phyloP scores from a whole-genome alignment of 2,329 filamentous ascomycete genomes.

The Hortaea sp. region DNA sequence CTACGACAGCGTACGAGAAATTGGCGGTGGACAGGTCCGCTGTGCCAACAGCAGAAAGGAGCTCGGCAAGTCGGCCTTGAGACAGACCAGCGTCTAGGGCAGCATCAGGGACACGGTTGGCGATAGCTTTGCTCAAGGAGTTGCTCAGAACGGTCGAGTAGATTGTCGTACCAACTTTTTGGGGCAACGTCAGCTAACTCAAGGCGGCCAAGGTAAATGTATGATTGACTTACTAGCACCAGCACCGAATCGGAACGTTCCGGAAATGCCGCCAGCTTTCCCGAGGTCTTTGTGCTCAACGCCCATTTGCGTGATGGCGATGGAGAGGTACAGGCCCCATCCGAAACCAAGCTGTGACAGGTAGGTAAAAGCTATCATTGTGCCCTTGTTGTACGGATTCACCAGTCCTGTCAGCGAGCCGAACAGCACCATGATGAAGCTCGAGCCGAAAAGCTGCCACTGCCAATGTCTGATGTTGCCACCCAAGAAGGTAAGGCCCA shows the following conservation, averaged over 20 bases:
- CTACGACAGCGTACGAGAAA: neutral
- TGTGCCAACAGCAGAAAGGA: neutral
- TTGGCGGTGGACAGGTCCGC: neutral
- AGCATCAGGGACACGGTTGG: neutral
- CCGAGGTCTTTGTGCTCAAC: slow-evolving; percentile 41
- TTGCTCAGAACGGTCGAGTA: too few species aligned
- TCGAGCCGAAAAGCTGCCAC: slow-evolving; percentile 36
- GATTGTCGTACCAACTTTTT: too few species aligned
- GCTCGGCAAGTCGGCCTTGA: neutral
- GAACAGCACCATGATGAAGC: slow-evolving; percentile 36
- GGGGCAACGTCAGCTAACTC: too few species aligned
- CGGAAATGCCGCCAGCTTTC: slow-evolving; percentile 33
- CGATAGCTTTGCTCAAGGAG: too few species aligned
- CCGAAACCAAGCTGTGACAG: slow-evolving; percentile 37
- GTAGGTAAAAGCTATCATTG: slow-evolving; percentile 38
- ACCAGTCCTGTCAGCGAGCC: slow-evolving; percentile 23
- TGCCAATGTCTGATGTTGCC: slow-evolving; percentile 36
- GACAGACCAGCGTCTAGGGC: neutral
- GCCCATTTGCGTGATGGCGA: slow-evolving; percentile 42
- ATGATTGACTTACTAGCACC: neutral
- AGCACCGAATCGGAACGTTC: slow-evolving; percentile 9
- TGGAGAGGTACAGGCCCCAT: slow-evolving; percentile 39
- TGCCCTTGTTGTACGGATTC: slow-evolving; percentile 31
- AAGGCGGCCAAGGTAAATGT: too few species aligned
- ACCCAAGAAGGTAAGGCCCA: slow-evolving; percentile 33